Base-by-base conservation (phyloP, 768 basidiomycete genomes). In the Termitomyces sp. region DNA sequence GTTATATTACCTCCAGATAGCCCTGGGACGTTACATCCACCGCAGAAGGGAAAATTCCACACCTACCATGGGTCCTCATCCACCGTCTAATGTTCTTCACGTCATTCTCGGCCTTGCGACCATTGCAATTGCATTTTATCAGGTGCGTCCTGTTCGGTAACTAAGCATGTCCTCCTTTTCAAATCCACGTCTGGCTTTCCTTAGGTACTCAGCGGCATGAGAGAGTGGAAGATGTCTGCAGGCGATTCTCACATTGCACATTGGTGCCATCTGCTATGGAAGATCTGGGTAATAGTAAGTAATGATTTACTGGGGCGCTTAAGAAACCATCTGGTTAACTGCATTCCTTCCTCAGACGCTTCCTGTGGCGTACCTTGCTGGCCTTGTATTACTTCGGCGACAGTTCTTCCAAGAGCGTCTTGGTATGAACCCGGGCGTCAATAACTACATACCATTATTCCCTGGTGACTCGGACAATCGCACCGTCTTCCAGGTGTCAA, bases 1-100 rank as follows among this genome's bases (percentile, higher is more conserved):
- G 32, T 61, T 86, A 2, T 83, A 84, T 64, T 71, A 81, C 59
- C 60, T 76, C 2, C 85, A 88, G 68, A 66, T 82, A 36, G 67
- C 71, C 30, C 74, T 87, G 5, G 87, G 87, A 7, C 71, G 76
- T 5, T 76, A 79, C 57, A 81, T 85, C 55, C 83, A 87, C 68
- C 68, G 69, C 38, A 71, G 74, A 51, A 73, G 72, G 60, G 64
- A 70, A 47, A 71, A 67, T 32, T 68, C 65, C 69, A 4, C 40
- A 20, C 30, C 71, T 26, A 64, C 69, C 50, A 66, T 68, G 20
- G 59, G 63, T 10, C 69, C 70, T 18, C 84, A 82, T 54, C 85
- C 82, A 23, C 78, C 79, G 16, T 73, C 73, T 1, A 87, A 88
- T 66, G 75, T 85, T 61, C 48, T 82, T 8, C 88, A 89, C 63